Base-by-base conservation (phyloP, 1,284 basidiomycete genomes). In the Austropuccinia psidii region DNA sequence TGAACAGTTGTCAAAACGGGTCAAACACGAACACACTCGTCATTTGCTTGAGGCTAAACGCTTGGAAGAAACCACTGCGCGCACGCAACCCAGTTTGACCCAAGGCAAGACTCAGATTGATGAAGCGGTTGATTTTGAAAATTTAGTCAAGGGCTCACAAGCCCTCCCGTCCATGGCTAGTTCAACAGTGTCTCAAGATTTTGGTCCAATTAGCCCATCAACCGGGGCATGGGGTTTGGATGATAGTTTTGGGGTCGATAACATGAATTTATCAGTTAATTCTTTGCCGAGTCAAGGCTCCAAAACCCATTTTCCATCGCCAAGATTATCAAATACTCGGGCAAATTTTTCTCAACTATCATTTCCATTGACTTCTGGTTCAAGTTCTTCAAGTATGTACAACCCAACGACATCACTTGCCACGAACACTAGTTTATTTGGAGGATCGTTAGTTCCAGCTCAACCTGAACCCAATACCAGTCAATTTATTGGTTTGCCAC, bases 1-100 rank as follows among this genome's bases (percentile, higher is more conserved):
- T 70, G 78, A 80, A n/a, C 76, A 78, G 24, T 79, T 84, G 67
- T 87, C 89, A 19, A 87, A 89, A 35, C 86, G 91, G 13, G 92
- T 95, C 9, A 89, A 92, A 81, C 86, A 86, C 76, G 92, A 95
- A 79, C 92, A 94, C 77, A 84, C 88, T 76, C 88, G 90, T 77
- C 90, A 89, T 79, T 82, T 93, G 17, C 86, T 88, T 37, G 90
- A 93, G 79, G 89, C 90, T 3, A 90, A 90, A 77, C 84, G 90
- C 31, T 83, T 90, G 49, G 90, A 92, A 78, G 89, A 91, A 78
- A 85, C 85, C 27, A 74, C 67, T 41, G 52, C 74, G 29, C 41
- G 68, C 31, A 35, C 21, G 33, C 82, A 84, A 4, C 76, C 79
- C 0, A 74, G 37, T 49, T 39, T 70, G 17, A 39, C 61, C 35